A percentile compares a stretch with the other conserved stretches of the same genome.
Evolutionary conservation across 1,284 basidiomycete species (phyloP).

Genomic region (Ustilago cynodontis): DNA sequence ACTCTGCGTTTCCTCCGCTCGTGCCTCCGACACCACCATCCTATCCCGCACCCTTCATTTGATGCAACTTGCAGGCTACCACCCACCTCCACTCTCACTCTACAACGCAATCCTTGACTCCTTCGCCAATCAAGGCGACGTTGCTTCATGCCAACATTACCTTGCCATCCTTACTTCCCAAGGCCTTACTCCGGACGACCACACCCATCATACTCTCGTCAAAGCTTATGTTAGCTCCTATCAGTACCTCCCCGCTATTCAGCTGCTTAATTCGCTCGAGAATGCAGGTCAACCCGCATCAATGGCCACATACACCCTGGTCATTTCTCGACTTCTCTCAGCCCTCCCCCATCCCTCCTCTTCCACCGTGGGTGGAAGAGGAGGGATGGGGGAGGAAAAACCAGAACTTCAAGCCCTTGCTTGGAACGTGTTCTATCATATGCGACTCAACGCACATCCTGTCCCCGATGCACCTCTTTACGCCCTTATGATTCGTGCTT

Average conservation of each 20-base stretch:
- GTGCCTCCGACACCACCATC: slow-evolving; percentile 28
- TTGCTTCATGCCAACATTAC: slow-evolving; percentile 56
- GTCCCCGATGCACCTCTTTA: slow-evolving; percentile 81
- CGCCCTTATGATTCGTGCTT: slow-evolving; percentile 87
- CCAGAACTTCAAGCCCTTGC: slow-evolving; percentile 47
- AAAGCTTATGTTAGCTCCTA: slow-evolving; percentile 53
- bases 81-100: slow-evolving; percentile 53
- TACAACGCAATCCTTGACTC: slow-evolving; percentile 72
- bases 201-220: slow-evolving; percentile 57
- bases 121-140: slow-evolving; percentile 74
- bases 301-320: slow-evolving; percentile 63
- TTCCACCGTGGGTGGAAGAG: no score
- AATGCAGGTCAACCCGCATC: slow-evolving; percentile 49
- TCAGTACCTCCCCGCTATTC: slow-evolving; percentile 45
- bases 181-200: slow-evolving; percentile 42
- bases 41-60: slow-evolving; percentile 33
- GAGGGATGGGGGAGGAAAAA: slow-evolving; percentile 30
- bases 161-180: slow-evolving; percentile 27
- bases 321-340: slow-evolving; percentile 54
- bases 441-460: slow-evolving; percentile 93
- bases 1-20: slow-evolving; percentile 52
- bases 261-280: slow-evolving; percentile 53
- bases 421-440: slow-evolving; percentile 94
- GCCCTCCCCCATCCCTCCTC: neutral
- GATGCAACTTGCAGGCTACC: slow-evolving; percentile 43